Conservation (phyloP, 306 rosid species). For the Cercis canadensis region DNA sequence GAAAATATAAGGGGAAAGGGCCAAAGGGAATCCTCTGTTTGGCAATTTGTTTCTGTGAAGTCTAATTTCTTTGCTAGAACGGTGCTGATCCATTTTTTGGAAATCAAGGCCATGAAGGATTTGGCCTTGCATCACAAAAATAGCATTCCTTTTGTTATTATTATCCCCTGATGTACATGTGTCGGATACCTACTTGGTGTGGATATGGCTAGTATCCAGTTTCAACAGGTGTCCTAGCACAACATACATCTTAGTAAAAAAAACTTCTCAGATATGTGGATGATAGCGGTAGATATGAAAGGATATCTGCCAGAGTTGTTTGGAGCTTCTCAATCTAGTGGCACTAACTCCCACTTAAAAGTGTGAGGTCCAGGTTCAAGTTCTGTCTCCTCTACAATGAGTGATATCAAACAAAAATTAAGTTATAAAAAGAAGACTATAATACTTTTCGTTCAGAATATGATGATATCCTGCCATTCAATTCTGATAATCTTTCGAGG, state of each 20-base stretch:
- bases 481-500: not conserved
- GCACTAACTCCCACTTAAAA: constrained; percentile 1
- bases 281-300: not conserved
- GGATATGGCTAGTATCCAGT: constrained; percentile 3
- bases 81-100: no score
- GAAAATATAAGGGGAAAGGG: no score
- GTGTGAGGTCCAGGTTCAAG: not conserved
- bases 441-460: not conserved
- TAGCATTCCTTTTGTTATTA: no score
- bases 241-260: not conserved
- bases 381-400: not conserved
- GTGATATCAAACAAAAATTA: constrained; percentile 1
- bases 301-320: not conserved
- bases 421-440: not conserved
- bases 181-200: not conserved
- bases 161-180: not conserved
- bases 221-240: not conserved
- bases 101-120: no score
- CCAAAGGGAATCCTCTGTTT: no score
- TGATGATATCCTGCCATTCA: constrained; percentile 8
- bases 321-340: constrained; percentile 13
- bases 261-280: not conserved
- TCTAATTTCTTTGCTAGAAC: no score
- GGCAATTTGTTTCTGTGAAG: no score
- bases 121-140: no score